Evolutionary conservation across 352 stramenopile species (phyloP), one percentile per base, ranked within the genome.

Genomic region (Pythium coloratum): DNA sequence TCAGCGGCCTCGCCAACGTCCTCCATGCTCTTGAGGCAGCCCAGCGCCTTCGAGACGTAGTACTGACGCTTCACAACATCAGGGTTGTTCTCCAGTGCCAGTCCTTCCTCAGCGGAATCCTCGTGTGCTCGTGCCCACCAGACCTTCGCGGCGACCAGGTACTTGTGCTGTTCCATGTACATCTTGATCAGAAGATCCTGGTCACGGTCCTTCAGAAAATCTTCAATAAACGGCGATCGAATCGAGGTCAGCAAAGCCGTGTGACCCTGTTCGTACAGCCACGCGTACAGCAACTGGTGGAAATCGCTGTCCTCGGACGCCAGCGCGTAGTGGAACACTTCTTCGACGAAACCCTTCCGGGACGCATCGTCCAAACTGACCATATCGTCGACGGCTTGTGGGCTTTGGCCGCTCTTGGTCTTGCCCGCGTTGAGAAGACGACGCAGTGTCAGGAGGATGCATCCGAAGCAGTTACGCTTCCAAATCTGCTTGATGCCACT

Each of bases 121-220:
- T 74, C 72, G 47, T 92, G 82, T 0, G 86, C 88, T 24, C 84
- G 84, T 2, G 76, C 70, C 88, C 88, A 96, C 82, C 87, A 94
- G 2, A 94, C 83, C 63, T 94, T 92, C 0, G 88, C 88, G 0
- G 88, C 88, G 7, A 90, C 71, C 26, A 96, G 72, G 65, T 92
- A 96, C 66, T 92, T 92, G 26, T 89, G 82, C 59, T 94, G 86
- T 20, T 93, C 81, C 84, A 96, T 92, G 67, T 96, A 94, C 49
- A 91, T 75, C 68, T 92, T 89, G 40, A 96, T 80, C 10, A 96
- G 79, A 38, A 96, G 64, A 66, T 96, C 86, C 67, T 93, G 82
- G 58, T 96, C 86, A 61, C 90, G 89, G 51, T 82, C 77, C 70
- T 94, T 90, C 26, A 96, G 56, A 58, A 94, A 96, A 6, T 84